phyloP scores from a whole-genome alignment of 495 filamentous ascomycete genomes.

The Trichocladium antarcticum region DNA sequence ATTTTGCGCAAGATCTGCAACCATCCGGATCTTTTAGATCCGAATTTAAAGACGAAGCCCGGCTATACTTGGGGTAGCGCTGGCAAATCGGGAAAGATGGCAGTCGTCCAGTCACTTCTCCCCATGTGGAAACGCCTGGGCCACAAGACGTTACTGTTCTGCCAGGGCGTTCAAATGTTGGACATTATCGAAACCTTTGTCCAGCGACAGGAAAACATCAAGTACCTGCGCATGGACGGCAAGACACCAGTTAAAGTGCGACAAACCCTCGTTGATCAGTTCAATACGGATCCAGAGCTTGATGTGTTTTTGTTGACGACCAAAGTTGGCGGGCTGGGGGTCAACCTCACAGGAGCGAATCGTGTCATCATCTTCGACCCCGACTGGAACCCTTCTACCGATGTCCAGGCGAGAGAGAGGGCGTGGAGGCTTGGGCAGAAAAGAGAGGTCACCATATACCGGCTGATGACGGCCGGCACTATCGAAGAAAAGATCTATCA shows the following conservation, averaged over 20 bases:
- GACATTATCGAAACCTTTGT: constrained; percentile 83
- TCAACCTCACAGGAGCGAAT: constrained; percentile 90
- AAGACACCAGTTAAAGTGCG: constrained; percentile 71
- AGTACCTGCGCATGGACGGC: constrained; percentile 86
- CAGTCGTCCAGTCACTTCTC: constrained; percentile 72
- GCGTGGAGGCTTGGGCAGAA: constrained; percentile 95
- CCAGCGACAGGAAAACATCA: constrained; percentile 51
- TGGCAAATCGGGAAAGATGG: constrained; percentile 84
- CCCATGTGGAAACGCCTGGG: constrained; percentile 76
- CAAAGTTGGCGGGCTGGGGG: constrained; percentile 84
- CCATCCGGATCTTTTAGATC: constrained; percentile 77
- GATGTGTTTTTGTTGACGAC: constrained; percentile 91
- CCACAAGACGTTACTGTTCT: constrained; percentile 85
- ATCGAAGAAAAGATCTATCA: constrained; percentile 99
- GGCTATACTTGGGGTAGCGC: constrained; percentile 62
- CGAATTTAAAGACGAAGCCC: constrained; percentile 44
- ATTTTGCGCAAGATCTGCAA: constrained; percentile 94
- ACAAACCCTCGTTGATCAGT: constrained; percentile 76
- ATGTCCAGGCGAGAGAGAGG: constrained; percentile 88
- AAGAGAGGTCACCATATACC: constrained; percentile 83
- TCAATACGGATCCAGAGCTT: constrained; percentile 68
- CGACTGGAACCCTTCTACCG: constrained; percentile 94
- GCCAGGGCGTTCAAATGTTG: constrained; percentile 84
- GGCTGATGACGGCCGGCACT: constrained; percentile 90
- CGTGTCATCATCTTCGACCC: constrained; percentile 96